Base-by-base conservation (phyloP, 495 filamentous ascomycete species). In the Choiromyces venosus region DNA sequence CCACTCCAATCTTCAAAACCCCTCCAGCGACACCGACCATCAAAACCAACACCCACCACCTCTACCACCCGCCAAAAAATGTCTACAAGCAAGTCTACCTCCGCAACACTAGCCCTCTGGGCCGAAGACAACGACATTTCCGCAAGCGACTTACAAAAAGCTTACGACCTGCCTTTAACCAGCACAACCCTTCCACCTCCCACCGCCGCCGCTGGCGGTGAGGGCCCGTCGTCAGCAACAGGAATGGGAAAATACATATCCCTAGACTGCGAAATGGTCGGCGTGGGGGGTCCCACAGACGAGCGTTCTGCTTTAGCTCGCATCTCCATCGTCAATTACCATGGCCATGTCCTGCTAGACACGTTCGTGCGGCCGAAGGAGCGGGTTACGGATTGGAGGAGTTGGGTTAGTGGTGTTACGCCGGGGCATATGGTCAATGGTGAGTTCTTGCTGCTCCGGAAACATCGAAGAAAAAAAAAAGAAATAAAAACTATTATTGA, bases 211-310 rank as follows among this genome's bases (percentile, higher is more conserved):
- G 35, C 40, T 74, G 72, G 18, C 69, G 75, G 10, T 61, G 66
- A 19, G 68, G 69, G 7, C n/a, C n/a, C 68, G 73, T 10, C 74
- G 76, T 78, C 3, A 83, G 86, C 37, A 88, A 90, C 82, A 82
- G 87, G 91, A 65, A 80, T 91, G 65, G 94, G 93, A 68, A 95
- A 93, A 86, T 98, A 95, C 80, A 82, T 99, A 65, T 91, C 92
- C 42, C 87, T 99, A 65, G 96, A 99, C 84, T 98, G 95, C 83
- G 95, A 99, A 84, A 99, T 99, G 95, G 94, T 99, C 25, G 95
- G 95, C 52, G 88, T 93, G 16, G 93, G 93, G 2, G 88, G 90
- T 1, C 85, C 87, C 42, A 88, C 90, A 56, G 82, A 84, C 65
- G 88, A 91, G 79, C 82, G 84, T 16, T 90, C 89, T 16, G 88